Evolutionary conservation across 352 stramenopile species (phyloP).

Genomic region (Globisporangium heterothallicum): DNA sequence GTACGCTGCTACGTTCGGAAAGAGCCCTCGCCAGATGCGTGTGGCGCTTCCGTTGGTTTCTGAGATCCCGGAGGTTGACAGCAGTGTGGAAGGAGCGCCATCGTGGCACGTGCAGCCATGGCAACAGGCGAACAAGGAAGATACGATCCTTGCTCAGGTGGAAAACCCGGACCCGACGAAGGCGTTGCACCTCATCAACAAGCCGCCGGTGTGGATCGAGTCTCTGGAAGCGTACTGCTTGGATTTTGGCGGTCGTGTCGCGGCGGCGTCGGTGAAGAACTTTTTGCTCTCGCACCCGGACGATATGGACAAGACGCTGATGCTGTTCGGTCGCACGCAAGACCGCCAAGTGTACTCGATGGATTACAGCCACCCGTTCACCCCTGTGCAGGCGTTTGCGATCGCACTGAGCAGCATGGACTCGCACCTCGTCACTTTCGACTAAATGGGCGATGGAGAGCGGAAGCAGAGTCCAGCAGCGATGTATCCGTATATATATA

Average conservation of each 20-base stretch:
- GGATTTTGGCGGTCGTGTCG: conserved; percentile 72
- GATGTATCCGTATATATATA: too few relatives aligned
- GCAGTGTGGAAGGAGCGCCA: conserved; percentile 27
- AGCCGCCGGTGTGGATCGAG: conserved; percentile 85
- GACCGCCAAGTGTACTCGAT: conserved; percentile 87
- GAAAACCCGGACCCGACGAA: conserved; percentile 57
- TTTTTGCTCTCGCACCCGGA: conserved; percentile 79
- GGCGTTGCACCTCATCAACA: conserved; percentile 77
- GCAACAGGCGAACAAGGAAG: conserved; percentile 53
- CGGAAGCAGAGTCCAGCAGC: too few relatives aligned
- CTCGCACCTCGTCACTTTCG: conserved; percentile 82
- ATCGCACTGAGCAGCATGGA: conserved; percentile 87
- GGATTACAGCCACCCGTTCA: conserved; percentile 83
- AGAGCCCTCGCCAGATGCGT: conserved; percentile 82
- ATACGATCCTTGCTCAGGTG: conserved; percentile 75
- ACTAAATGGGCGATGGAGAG: too few relatives aligned
- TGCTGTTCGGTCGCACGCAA: conserved; percentile 83
- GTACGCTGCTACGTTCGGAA: conserved; percentile 81
- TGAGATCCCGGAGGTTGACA: conserved; percentile 38
- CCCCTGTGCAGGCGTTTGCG: conserved; percentile 79
- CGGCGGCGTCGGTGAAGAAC: conserved; percentile 83
- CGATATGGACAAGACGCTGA: conserved; percentile 84
- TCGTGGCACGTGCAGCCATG: conserved; percentile 59
- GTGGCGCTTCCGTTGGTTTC: conserved; percentile 61
- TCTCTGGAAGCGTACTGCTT: conserved; percentile 83